Conservation (phyloP, 139 green algal species). For the Cymbomonas tetramitiformis region DNA sequence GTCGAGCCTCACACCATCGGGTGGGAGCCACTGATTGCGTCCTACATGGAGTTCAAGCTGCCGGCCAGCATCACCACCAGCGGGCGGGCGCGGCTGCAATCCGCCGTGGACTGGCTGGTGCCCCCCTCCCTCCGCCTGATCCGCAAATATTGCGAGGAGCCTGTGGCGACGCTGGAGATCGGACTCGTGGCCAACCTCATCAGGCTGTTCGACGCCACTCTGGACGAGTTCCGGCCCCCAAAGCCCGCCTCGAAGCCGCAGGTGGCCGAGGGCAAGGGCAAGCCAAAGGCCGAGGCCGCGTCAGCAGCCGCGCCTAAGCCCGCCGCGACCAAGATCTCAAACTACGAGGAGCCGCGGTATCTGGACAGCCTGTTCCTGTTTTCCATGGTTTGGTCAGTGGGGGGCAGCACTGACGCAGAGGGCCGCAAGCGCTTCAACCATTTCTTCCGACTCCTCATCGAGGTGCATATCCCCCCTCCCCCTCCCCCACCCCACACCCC, state of each 20-base stretch:
- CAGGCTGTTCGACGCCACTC: conserved; percentile 32
- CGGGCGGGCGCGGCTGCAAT: neutral
- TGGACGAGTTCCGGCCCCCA: too few species aligned
- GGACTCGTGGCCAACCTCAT: conserved; percentile 39
- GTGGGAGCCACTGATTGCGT: conserved; percentile 12
- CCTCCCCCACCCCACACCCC: too few species aligned
- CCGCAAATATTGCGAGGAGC: too few species aligned
- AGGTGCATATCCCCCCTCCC: conserved; percentile 38
- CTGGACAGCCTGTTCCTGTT: conserved; percentile 43
- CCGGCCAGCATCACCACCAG: conserved; percentile 6
- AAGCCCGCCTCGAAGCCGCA: too few species aligned
- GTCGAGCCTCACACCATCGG: conserved; percentile 24
- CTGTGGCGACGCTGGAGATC: too few species aligned
- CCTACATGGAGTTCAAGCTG: conserved; percentile 17
- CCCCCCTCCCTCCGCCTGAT: conserved; percentile 20
- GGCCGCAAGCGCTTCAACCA: conserved; percentile 27
- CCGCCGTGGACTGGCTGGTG: conserved; percentile 26
- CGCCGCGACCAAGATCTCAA: too few species aligned
- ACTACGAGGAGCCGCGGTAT: too few species aligned
- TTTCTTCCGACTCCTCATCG: conserved; percentile 36
- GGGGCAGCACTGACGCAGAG: conserved; percentile 35
- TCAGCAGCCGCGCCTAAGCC: too few species aligned
- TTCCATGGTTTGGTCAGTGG: conserved; percentile 35
- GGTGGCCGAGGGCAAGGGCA: conserved; percentile 22
- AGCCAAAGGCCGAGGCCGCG: neutral